phyloP scores from a whole-genome alignment of 805 yeast species.

The Lipomyces kockii region DNA sequence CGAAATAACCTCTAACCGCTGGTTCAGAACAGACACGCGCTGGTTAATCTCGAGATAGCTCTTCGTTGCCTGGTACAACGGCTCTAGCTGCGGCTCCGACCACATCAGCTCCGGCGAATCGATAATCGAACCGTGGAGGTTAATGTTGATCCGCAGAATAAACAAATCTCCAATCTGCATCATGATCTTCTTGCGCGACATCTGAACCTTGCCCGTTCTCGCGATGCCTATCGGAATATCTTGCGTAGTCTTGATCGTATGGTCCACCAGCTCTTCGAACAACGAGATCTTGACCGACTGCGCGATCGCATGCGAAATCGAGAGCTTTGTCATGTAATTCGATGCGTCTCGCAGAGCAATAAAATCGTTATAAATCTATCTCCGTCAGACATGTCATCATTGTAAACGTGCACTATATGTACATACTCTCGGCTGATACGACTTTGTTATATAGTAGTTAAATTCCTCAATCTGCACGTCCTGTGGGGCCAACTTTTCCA shows the following conservation, averaged over 20 bases:
- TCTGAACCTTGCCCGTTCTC: constrained; percentile 88
- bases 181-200: constrained; percentile 95
- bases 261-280: constrained; percentile 94
- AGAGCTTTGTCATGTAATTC: constrained; percentile 88
- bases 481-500: constrained; percentile 86
- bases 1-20: constrained; percentile 88
- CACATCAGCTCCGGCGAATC: constrained; percentile 99
- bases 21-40: constrained; percentile 85
- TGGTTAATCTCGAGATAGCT: constrained; percentile 88
- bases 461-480: constrained; percentile 95
- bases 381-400: background rate
- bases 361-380: constrained; percentile 82
- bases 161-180: constrained; percentile 95
- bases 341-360: constrained; percentile 87
- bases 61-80: constrained; percentile 95
- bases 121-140: constrained; percentile 62
- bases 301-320: constrained; percentile 93
- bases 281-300: constrained; percentile 94
- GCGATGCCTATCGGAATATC: constrained; percentile 97
- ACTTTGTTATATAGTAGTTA: constrained; percentile 89
- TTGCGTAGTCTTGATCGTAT: constrained; percentile 95
- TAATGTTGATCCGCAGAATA: constrained; percentile 61
- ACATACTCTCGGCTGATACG: constrained; percentile 79
- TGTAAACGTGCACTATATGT: constrained; percentile 45
- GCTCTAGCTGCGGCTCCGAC: constrained; percentile 98